These are phyloP conservation scores for Lignosus rhinocerotis DNA, from an alignment of 1,284 basidiomycete genomes.

Conservation along the genomic window DNA sequence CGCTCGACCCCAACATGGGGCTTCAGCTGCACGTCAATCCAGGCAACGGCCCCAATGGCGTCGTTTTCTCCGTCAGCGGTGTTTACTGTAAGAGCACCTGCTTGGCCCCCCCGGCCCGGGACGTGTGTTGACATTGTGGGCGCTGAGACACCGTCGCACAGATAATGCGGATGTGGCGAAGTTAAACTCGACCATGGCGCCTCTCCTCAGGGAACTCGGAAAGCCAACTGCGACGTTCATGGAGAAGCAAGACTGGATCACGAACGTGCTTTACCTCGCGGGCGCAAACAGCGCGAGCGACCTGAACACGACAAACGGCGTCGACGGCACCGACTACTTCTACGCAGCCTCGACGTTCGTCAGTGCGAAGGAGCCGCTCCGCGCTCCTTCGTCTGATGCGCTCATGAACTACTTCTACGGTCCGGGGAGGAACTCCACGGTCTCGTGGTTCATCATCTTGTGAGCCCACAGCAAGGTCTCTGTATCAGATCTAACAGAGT, in stretches of 20 bases:
- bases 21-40: constrained; percentile 6
- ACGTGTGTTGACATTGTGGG: too few relatives aligned
- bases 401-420: constrained; percentile 12
- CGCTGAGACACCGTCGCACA: background rate
- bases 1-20: constrained; percentile 7
- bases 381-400: constrained; percentile 3
- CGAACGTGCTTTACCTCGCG: constrained; percentile 8
- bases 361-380: background rate
- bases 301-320: constrained; percentile 6
- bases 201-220: constrained; percentile 7
- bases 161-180: constrained; percentile 8
- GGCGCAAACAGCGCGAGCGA: background rate
- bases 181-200: constrained; percentile 12
- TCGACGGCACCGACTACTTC: constrained; percentile 6
- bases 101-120: background rate
- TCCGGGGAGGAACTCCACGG: background rate
- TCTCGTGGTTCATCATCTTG: constrained; percentile 10
- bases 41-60: background rate
- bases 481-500: background rate
- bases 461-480: background rate
- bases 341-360: constrained; percentile 14
- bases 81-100: constrained; percentile 5
- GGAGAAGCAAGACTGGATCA: constrained; percentile 10
- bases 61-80: constrained; percentile 5
- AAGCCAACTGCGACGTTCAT: background rate